Base-by-base conservation (phyloP, 352 stramenopile species). In the Phytophthora brassicae region DNA sequence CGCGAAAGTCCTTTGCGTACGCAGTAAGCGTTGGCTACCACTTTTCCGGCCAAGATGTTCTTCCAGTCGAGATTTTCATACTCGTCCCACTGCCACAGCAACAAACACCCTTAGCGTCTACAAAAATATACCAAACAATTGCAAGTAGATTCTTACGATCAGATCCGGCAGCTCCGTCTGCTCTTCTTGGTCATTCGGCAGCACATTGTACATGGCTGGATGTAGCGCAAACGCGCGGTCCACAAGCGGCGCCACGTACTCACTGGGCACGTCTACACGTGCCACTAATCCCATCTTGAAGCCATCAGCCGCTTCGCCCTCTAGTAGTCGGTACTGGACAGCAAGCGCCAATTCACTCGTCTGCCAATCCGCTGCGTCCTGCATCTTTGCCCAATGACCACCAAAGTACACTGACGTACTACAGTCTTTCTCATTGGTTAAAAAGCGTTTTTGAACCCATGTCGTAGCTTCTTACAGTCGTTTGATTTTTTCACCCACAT, bases 51-150 rank as follows among this genome's bases (percentile, higher is more conserved):
- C 29, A 86, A 45, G 22, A 86, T 71, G 33, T 68, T 79, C 50
- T 82, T 78, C 77, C 77, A 86, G 62, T 86, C 74, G 17, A 86
- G 60, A 61, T 86, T 83, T 67, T 86, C 77, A 51, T 86, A 86
- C 64, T 86, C 77, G 45, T 84, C 70, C 77, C 77, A 86, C 77
- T 86, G 58, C 45, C 63, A 47, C 29, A 56, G 6, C 29, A 8
- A 56, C 11, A 66, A 7, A 42, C 50, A 6, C 11, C 17, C 28
- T 46, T 65, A 75, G 45, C 19, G 24, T 14, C 7, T 41, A 61
- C 0, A n/a, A n/a, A n/a, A 60, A 28, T 17, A 17, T 22, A 59
- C 28, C 17, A 51, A 71, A 46, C 42, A 31, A 57, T 13, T 45
- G 51, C 11, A 45, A 60, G 41, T 3, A 7, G 24, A 4, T 13